Base-by-base conservation (phyloP, 2,329 filamentous ascomycete species). In the Daldinia eschscholtzii region DNA sequence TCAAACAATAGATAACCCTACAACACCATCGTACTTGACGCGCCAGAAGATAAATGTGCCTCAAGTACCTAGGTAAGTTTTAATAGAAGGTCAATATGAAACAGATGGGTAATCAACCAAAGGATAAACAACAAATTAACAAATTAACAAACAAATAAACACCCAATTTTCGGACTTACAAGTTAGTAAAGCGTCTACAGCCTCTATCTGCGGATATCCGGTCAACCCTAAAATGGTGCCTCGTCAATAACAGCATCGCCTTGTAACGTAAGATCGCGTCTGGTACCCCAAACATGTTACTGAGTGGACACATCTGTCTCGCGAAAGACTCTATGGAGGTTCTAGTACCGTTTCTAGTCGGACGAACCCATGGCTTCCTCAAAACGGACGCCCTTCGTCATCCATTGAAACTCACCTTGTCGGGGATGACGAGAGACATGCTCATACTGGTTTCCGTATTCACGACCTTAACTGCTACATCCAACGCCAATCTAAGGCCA, bases 401-500 rank as follows among this genome's bases (percentile, higher is more conserved):
- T 67, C 72, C 71, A 77, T 68, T 73, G 64, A 70, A 75, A 68
- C 62, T 66, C 50, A 46, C 61, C 53, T 64, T 63, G 67, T 73
- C 73, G 75, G 76, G 71, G 72, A 74, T 73, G 76, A 75, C 76
- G 74, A 77, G 73, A 77, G 72, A 76, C 75, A 75, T 69, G 67
- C 70, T 70, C 57, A 64, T 71, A 63, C 71, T 65, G 71, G 70
- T 63, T 74, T 68, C 67, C 70, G 65, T 67, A 70, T 68, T 62
- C 61, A 63, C 65, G 65, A 70, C 67, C 69, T 68, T 70, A 72
- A 73, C 72, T 74, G 75, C 72, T 68, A 77, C 75, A 73, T 65
- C 64, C 63, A 61, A 70, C 75, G 70, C 80, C 80, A 81, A 81
- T 81, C 77, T 79, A 61, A 70, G 75, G 70, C 81, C 81, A 81